Percentiles rank a stretch among this genome's conserved stretches.
These are phyloP conservation scores for Leishmania tarentolae DNA, from an alignment of 208 protist genomes.

Conservation along the genomic window DNA sequence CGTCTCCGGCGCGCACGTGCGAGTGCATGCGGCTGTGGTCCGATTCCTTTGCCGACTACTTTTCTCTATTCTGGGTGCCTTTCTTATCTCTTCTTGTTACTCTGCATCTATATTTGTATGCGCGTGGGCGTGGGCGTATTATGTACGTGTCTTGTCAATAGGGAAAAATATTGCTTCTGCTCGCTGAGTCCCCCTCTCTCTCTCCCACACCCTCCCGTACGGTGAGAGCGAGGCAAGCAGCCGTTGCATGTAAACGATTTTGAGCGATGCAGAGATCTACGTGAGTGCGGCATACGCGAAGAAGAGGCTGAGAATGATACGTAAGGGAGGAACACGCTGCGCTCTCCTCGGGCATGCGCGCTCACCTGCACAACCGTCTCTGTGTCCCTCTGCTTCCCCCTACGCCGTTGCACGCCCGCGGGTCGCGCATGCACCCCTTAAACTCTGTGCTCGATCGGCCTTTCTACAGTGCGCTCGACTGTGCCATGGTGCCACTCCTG, in stretches of 20 bases:
- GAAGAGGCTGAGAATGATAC: background rate
- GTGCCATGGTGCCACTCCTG: background rate
- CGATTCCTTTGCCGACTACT: background rate
- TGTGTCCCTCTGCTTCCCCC: background rate
- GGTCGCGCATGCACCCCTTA: no score
- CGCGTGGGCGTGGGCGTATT: background rate
- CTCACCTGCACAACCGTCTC: background rate
- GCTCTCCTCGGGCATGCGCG: background rate
- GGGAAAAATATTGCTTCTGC: background rate
- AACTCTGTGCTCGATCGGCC: background rate
- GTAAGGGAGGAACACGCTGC: background rate
- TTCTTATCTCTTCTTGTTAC: background rate
- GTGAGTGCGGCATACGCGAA: no score
- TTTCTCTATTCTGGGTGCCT: background rate
- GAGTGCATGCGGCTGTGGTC: no score
- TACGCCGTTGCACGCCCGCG: background rate
- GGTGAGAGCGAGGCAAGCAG: no score
- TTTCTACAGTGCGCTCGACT: background rate
- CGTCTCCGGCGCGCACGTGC: background rate
- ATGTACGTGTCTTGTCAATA: background rate
- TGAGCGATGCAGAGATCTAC: background rate
- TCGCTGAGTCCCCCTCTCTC: background rate
- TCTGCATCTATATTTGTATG: background rate
- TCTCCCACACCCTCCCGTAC: background rate
- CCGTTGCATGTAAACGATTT: background rate